Evolutionary conservation across 2,329 filamentous ascomycete genomes (phyloP), one percentile per base, ranked within the genome.

Genomic region (Pseudovirgaria hyperparasitica): DNA sequence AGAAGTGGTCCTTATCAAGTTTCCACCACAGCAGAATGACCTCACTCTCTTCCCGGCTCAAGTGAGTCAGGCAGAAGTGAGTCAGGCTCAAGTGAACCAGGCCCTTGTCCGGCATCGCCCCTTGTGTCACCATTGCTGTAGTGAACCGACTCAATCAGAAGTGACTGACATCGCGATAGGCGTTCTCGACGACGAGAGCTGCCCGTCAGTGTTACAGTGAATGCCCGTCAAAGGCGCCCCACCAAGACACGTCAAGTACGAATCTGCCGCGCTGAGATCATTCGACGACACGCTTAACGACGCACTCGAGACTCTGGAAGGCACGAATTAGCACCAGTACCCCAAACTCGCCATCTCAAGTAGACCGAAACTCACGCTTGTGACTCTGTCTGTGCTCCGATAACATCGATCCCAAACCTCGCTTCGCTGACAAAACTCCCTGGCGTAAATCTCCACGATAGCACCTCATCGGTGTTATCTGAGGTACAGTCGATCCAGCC

Each of bases 211-310:
- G 10, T 24, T 19, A 22, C 33, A 35, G 6, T 13, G 23, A 21
- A 35, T 33, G 19, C 33, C 33, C 8, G 9, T n/a, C 6, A 19
- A n/a, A n/a, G 33, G 33, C 13, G 30, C 16, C 8, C 33, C 30
- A 15, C 14, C 26, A 2, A 30, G 5, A 17, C 33, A 35, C 3
- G 30, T 35, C 12, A 35, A 19, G 22, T 23, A 30, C 10, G 23
- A 23, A 21, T 18, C 14, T 9, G 24, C 15, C 21, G 22, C 20
- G 10, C 15, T 4, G n/a, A 12, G 20, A 17, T 21, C 19, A 19
- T 35, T 24, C 9, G 9, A 9, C 13, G 12, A 9, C 9, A 24
- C 13, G 22, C 9, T 20, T 9, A 20, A 9, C 9, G 19, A 20
- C 9, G 19, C 19, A 11, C 9, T 20, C 9, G 11, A 11, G 19